These are phyloP conservation scores for Penicillium sp. DNA, from an alignment of 2,329 filamentous ascomycete species.

Conservation along the genomic window DNA sequence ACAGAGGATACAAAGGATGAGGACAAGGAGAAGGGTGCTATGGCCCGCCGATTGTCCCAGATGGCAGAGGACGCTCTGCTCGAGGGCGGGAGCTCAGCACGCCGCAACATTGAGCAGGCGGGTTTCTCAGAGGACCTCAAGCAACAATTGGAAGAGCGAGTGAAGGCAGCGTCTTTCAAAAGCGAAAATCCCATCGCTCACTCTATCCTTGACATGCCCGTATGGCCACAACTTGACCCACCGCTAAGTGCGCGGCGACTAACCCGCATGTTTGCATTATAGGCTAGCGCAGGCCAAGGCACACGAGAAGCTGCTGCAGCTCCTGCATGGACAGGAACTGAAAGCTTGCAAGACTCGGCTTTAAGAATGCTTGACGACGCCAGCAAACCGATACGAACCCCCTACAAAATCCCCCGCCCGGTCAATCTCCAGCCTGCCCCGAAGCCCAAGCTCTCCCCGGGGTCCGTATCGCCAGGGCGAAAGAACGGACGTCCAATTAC, in stretches of 20 bases:
- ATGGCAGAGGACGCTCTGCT: slow-evolving; percentile 62
- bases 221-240: slow-evolving; percentile 24
- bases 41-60: slow-evolving; percentile 57
- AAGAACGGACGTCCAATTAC: slow-evolving; percentile 60
- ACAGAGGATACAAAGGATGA: slow-evolving; percentile 15
- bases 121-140: slow-evolving; percentile 64
- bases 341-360: slow-evolving; percentile 71
- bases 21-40: slow-evolving; percentile 51
- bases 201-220: slow-evolving; percentile 54
- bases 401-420: slow-evolving; percentile 43
- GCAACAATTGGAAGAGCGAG: slow-evolving; percentile 57
- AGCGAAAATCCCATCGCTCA: slow-evolving; percentile 55
- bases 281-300: slow-evolving; percentile 64
- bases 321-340: slow-evolving; percentile 74
- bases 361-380: slow-evolving; percentile 74
- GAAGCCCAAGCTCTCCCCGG: slow-evolving; percentile 47
- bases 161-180: slow-evolving; percentile 56
- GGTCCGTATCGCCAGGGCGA: slow-evolving; percentile 56
- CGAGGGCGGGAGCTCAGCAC: slow-evolving; percentile 54
- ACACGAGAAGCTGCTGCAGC: slow-evolving; percentile 67
- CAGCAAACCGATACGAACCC: slow-evolving; percentile 55
- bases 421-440: slow-evolving; percentile 48
- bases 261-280: not conserved
- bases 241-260: not conserved
- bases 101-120: slow-evolving; percentile 59